Conservation (phyloP, 23 red algal species). For the Agarophyton chilense region DNA sequence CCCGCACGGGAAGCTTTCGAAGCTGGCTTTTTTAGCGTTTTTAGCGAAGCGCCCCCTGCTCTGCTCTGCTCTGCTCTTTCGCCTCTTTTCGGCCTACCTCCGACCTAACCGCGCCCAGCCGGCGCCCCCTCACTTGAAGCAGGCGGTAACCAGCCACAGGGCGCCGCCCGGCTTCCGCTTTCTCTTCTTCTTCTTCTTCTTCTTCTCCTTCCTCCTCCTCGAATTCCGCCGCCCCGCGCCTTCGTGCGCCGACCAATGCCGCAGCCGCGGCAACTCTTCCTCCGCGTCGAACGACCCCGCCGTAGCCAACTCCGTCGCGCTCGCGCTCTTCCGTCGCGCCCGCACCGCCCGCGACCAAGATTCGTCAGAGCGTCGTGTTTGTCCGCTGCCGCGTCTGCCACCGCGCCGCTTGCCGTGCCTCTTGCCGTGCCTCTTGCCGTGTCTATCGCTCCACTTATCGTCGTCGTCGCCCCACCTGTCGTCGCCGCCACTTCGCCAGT, state of each 20-base stretch:
- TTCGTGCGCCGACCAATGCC: too few species aligned
- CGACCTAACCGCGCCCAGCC: background rate
- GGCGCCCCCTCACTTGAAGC: background rate
- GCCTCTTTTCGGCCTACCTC: background rate
- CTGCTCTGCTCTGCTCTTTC: background rate
- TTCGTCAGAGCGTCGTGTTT: background rate
- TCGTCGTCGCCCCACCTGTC: background rate
- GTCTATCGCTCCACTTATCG: background rate
- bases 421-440: background rate
- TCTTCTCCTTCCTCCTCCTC: background rate
- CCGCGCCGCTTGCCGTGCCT: background rate
- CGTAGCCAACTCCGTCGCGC: background rate
- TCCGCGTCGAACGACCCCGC: constrained; percentile 6
- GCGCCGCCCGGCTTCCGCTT: background rate
- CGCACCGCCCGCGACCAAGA: background rate
- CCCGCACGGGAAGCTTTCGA: constrained; percentile 39
- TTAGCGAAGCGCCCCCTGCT: background rate
- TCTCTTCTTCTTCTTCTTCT: constrained; percentile 5
- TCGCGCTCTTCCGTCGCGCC: background rate
- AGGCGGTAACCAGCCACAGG: background rate
- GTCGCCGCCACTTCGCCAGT: background rate
- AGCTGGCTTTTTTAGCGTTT: too few species aligned
- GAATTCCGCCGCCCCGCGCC: too few species aligned
- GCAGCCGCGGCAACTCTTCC: background rate
- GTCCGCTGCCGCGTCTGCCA: background rate